phyloP scores from a whole-genome alignment of 1,284 basidiomycete species.

The Crucibulum cyathiforme region DNA sequence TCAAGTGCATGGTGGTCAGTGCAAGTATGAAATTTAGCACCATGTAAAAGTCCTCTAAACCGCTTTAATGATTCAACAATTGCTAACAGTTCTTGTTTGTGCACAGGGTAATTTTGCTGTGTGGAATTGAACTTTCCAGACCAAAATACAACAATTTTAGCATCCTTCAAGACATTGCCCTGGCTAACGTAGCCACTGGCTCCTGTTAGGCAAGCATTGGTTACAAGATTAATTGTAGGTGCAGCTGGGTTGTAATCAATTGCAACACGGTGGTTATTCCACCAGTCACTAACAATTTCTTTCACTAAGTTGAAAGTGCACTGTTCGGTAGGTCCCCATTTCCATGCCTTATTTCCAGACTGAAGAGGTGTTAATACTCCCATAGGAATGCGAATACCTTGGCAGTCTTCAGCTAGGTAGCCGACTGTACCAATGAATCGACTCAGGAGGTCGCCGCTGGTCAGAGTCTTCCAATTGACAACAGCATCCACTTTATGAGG shows the following conservation, averaged over 20 bases:
- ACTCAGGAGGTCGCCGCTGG: background rate
- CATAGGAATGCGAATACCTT: background rate
- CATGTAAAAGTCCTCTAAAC: slow-evolving; percentile 30
- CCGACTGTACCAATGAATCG: background rate
- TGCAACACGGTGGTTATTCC: background rate
- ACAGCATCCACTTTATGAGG: too few species aligned
- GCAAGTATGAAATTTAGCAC: slow-evolving; percentile 30
- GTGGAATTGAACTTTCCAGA: slow-evolving; percentile 32
- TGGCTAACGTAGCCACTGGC: background rate
- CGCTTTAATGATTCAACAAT: slow-evolving; percentile 32
- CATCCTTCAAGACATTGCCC: background rate
- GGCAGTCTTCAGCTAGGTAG: background rate
- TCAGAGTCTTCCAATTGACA: background rate
- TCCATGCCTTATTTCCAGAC: too few species aligned
- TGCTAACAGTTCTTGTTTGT: slow-evolving; percentile 33
- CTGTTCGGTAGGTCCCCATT: background rate
- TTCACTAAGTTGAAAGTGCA: background rate
- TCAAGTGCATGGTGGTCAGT: slow-evolving; percentile 42
- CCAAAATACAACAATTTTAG: slow-evolving; percentile 5
- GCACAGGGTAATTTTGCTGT: slow-evolving; percentile 37
- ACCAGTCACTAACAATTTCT: background rate
- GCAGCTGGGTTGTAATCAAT: background rate
- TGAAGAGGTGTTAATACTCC: background rate
- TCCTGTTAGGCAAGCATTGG: background rate
- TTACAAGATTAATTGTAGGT: background rate